A percentile compares a stretch with the other conserved stretches of the same genome.
Evolutionary conservation across 2,329 filamentous ascomycete species (phyloP).

Genomic region (Trichoderma brevicompactum): DNA sequence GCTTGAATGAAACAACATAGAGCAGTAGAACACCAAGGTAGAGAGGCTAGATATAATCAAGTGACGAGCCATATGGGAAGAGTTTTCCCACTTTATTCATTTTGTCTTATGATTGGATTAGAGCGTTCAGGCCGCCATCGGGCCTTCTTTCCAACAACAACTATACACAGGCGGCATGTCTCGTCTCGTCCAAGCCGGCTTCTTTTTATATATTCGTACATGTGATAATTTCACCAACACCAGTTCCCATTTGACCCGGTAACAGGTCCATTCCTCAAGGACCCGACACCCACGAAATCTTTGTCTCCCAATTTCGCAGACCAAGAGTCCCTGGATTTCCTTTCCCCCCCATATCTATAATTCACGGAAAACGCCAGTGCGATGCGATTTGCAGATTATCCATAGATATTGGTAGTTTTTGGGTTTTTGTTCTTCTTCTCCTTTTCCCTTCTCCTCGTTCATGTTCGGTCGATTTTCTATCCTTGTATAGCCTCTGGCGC

Average conservation of each 20-base stretch:
- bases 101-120: background rate
- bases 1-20: background rate
- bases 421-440: background rate
- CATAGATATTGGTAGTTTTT: conserved; percentile 26
- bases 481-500: background rate
- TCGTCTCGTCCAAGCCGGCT: conserved; percentile 6
- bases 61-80: background rate
- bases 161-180: conserved; percentile 14
- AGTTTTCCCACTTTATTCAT: conserved; percentile 9
- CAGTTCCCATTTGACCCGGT: background rate
- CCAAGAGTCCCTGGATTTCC: conserved; percentile 9
- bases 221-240: conserved; percentile 10
- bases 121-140: background rate
- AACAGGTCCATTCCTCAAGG: background rate
- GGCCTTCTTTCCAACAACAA: conserved; percentile 23
- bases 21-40: background rate
- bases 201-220: conserved; percentile 23
- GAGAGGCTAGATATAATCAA: background rate
- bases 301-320: background rate
- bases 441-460: conserved; percentile 10
- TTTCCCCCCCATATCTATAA: conserved; percentile 35
- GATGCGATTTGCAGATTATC: conserved; percentile 39
- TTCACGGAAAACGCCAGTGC: conserved; percentile 43
- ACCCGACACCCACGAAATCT: background rate
- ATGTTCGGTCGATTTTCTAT: conserved; percentile 26